These are phyloP conservation scores for Arthrobotrys sphaeroides DNA, from an alignment of 2,329 filamentous ascomycete species.

Conservation along the genomic window DNA sequence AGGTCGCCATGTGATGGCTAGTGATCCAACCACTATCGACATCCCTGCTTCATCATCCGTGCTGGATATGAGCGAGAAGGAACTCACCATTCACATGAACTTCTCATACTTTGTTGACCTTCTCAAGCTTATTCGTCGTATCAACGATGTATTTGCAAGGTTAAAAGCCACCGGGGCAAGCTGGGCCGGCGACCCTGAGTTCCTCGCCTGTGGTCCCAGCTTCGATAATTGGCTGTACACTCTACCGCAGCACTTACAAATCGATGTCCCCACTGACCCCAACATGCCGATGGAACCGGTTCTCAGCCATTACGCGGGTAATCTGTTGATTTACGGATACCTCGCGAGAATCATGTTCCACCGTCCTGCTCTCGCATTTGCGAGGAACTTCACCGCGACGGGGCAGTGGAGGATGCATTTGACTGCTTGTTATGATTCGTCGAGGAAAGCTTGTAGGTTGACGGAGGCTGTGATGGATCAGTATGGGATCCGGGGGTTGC, in stretches of 20 bases:
- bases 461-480: conserved; percentile 82
- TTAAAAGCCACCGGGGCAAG: conserved; percentile 68
- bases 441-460: conserved; percentile 83
- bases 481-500: conserved; percentile 80
- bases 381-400: conserved; percentile 75
- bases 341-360: conserved; percentile 86
- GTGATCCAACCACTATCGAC: conserved; percentile 57
- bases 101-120: conserved; percentile 83
- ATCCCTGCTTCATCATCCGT: conserved; percentile 55
- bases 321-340: conserved; percentile 88
- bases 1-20: conserved; percentile 57
- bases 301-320: conserved; percentile 81
- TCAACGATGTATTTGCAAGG: conserved; percentile 77
- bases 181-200: conserved; percentile 86
- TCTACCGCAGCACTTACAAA: conserved; percentile 78
- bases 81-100: conserved; percentile 71
- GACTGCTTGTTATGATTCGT: conserved; percentile 82
- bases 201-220: conserved; percentile 80
- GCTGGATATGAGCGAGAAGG: conserved; percentile 56
- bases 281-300: conserved; percentile 80
- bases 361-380: conserved; percentile 81
- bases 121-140: conserved; percentile 78
- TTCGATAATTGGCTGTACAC: conserved; percentile 79
- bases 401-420: conserved; percentile 89
- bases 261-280: conserved; percentile 80